A percentile compares a stretch with the other conserved stretches of the same genome.
Evolutionary conservation across 2,329 filamentous ascomycete genomes (phyloP).

Genomic region (Diaporthe ilicicola): DNA sequence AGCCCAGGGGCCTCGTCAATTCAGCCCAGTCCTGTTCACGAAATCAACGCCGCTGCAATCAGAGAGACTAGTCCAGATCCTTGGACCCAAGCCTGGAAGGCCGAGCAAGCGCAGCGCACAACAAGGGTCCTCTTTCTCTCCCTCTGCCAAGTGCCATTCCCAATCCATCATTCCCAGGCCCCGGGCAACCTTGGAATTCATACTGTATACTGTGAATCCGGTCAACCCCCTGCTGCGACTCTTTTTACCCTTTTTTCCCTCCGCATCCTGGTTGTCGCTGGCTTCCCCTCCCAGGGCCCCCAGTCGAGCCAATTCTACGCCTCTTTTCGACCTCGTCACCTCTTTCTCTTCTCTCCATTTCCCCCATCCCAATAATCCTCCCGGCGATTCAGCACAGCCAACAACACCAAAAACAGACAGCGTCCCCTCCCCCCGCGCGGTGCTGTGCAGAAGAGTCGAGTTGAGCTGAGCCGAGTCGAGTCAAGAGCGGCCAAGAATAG

Average conservation of each 20-base stretch:
- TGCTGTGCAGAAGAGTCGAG: conserved; percentile 14
- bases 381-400: conserved; percentile 26
- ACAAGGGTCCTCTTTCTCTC: conserved; percentile 12
- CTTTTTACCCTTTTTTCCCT: conserved; percentile 22
- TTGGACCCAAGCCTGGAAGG: conserved; percentile 9
- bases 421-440: conserved; percentile 9
- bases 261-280: conserved; percentile 27
- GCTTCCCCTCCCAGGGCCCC: conserved; percentile 25
- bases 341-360: conserved; percentile 25
- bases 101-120: conserved; percentile 2
- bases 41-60: conserved; percentile 1
- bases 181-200: conserved; percentile 24
- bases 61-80: conserved; percentile 13
- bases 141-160: conserved; percentile 9
- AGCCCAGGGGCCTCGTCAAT: conserved; percentile 3
- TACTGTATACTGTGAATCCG: conserved; percentile 19
- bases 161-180: not conserved
- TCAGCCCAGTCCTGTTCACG: not conserved
- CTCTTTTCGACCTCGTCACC: conserved; percentile 27
- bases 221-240: conserved; percentile 21
- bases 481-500: conserved; percentile 23
- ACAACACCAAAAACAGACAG: conserved; percentile 16
- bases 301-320: conserved; percentile 27
- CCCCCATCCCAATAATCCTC: conserved; percentile 26
- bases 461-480: conserved; percentile 16